Evolutionary conservation across 2,329 filamentous ascomycete genomes (phyloP).

Genomic region (Exophiala dermatitidis): DNA sequence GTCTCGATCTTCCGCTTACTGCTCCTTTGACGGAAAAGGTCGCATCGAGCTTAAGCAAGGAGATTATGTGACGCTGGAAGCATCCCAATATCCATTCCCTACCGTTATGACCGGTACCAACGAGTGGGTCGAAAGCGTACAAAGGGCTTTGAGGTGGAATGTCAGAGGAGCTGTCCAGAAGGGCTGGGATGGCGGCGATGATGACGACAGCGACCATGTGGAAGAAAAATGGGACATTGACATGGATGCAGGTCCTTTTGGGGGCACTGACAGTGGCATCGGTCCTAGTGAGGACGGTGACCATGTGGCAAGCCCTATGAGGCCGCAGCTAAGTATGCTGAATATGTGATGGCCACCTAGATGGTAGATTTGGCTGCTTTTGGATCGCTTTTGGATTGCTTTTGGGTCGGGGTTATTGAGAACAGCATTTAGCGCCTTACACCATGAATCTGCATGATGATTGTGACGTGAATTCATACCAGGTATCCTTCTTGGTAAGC

Average conservation of each 20-base stretch:
- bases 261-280: slow-evolving; percentile 41
- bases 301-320: slow-evolving; percentile 50
- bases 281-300: slow-evolving; percentile 60
- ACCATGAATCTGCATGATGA: neutral
- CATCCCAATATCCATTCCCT: slow-evolving; percentile 93
- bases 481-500: neutral
- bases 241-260: slow-evolving; percentile 53
- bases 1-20: slow-evolving; percentile 89
- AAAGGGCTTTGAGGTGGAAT: slow-evolving; percentile 89
- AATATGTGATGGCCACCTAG: slow-evolving; percentile 44
- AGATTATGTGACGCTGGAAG: slow-evolving; percentile 92
- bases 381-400: neutral
- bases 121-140: slow-evolving; percentile 96
- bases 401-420: neutral
- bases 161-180: slow-evolving; percentile 87
- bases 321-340: slow-evolving; percentile 66
- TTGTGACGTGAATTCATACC: neutral
- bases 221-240: slow-evolving; percentile 86
- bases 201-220: slow-evolving; percentile 32
- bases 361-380: neutral
- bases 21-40: slow-evolving; percentile 94
- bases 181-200: slow-evolving; percentile 56
- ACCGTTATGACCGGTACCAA: slow-evolving; percentile 83
- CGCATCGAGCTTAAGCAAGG: slow-evolving; percentile 87
- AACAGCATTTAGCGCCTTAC: neutral